phyloP scores from a whole-genome alignment of 805 yeast genomes.

The Barnettozyma botsteinii region DNA sequence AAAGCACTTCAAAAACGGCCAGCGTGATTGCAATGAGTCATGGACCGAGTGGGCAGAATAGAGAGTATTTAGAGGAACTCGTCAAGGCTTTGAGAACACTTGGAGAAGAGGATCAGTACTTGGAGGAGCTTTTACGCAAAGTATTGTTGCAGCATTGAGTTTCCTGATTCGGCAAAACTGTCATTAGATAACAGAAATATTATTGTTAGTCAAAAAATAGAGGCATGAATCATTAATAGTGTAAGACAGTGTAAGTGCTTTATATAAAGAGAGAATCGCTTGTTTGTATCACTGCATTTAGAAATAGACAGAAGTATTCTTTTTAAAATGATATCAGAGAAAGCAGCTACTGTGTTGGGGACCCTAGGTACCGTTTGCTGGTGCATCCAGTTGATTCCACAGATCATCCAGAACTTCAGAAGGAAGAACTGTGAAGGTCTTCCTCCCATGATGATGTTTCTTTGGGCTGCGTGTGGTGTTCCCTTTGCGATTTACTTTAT shows the following conservation, averaged over 20 bases:
- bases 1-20: constrained; percentile 54
- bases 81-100: constrained; percentile 40
- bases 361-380: constrained; percentile 88
- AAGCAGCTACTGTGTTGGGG: constrained; percentile 69
- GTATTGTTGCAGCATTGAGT: constrained; percentile 1
- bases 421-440: constrained; percentile 80
- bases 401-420: constrained; percentile 65
- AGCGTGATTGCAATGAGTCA: constrained; percentile 43
- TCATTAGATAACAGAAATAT: neutral
- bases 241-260: no score
- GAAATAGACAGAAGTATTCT: no score
- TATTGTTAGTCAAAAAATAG: no score
- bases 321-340: constrained; percentile 25
- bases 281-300: no score
- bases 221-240: no score
- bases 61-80: constrained; percentile 59
- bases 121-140: constrained; percentile 1
- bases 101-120: constrained; percentile 14
- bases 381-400: constrained; percentile 91
- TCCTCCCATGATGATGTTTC: constrained; percentile 81
- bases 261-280: no score
- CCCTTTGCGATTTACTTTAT: constrained; percentile 84
- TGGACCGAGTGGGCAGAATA: constrained; percentile 83
- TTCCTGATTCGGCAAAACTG: constrained; percentile 1
- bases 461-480: constrained; percentile 75